A percentile compares a stretch with the other conserved stretches of the same genome.
Conservation (phyloP, 169 alveolate genomes). For the Plasmodium inui region DNA sequence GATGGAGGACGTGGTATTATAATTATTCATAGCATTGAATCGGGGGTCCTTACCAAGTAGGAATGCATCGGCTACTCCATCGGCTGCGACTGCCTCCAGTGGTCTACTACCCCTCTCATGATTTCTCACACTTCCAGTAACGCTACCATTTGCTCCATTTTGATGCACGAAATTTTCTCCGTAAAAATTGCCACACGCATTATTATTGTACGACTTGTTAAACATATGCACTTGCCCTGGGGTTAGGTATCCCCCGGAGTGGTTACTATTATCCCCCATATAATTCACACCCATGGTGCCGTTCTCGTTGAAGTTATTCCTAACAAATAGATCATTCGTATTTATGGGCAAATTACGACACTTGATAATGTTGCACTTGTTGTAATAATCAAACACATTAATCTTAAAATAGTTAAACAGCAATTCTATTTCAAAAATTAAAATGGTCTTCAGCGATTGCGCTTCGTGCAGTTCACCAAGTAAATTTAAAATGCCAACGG, state of each 20-base stretch:
- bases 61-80: neutral
- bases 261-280: conserved; percentile 13
- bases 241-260: neutral
- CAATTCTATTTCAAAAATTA: conserved; percentile 90
- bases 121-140: neutral
- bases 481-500: conserved; percentile 86
- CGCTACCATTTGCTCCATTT: neutral
- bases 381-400: conserved; percentile 75
- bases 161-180: conserved; percentile 48
- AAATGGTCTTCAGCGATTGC: conserved; percentile 85
- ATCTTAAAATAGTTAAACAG: conserved; percentile 86
- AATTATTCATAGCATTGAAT: conserved; percentile 34
- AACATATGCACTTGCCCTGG: conserved; percentile 1
- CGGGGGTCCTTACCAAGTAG: conserved; percentile 35
- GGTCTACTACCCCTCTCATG: conserved; percentile 14
- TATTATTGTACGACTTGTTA: conserved; percentile 25
- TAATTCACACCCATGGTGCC: conserved; percentile 1
- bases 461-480: conserved; percentile 91
- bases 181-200: conserved; percentile 30
- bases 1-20: neutral
- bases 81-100: neutral
- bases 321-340: conserved; percentile 48
- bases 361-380: conserved; percentile 73
- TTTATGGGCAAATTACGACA: conserved; percentile 55
- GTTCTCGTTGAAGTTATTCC: conserved; percentile 36